Evolutionary conservation across 2,329 filamentous ascomycete genomes (phyloP), one percentile per base, ranked within the genome.

Genomic region (Penicillium sp.): DNA sequence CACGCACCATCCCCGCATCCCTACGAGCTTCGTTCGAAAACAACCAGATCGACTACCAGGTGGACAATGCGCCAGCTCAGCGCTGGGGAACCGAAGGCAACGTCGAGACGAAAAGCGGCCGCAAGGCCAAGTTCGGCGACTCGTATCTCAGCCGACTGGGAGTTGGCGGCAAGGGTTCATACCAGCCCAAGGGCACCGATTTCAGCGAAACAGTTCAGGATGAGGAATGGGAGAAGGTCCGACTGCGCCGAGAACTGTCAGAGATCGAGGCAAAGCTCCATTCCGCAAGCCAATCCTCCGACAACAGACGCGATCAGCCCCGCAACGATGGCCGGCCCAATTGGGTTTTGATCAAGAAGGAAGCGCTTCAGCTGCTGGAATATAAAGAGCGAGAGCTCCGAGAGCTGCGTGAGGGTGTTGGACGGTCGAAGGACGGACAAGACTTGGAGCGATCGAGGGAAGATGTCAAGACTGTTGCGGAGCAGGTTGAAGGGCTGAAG

Each of bases 101-200:
- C 67, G 90, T 95, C 45, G 83, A 84, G 59, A 97, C 93, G 0
- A 77, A 83, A 29, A 94, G 91, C 0, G 92, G 93, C 51, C 88
- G 90, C 68, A 99, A 99, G 77, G 88, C 91, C 63, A 97, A 96
- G 76, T 99, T 99, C 68, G 94, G 94, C 60, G 94, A 99, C 72
- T 90, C 96, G 58, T 99, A 97, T 74, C 84, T 99, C 51, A 95
- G 90, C 55, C 87, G 94, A 10, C 81, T 99, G 32, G 94, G 94
- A 7, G 80, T 86, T 5, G 84, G 85, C 17, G 84, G 85, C 46
- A 88, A 92, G 66, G 86, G 87, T 61, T 87, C 84, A 52, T 93
- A 94, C 75, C 87, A 89, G 68, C 84, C 89, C 7, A 80, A 87
- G 33, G 94, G 94, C 21, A 99, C 94, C 1, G 92, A 99, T 76